phyloP scores from a whole-genome alignment of 768 basidiomycete genomes.

The Omphalotus guepiniiformis region DNA sequence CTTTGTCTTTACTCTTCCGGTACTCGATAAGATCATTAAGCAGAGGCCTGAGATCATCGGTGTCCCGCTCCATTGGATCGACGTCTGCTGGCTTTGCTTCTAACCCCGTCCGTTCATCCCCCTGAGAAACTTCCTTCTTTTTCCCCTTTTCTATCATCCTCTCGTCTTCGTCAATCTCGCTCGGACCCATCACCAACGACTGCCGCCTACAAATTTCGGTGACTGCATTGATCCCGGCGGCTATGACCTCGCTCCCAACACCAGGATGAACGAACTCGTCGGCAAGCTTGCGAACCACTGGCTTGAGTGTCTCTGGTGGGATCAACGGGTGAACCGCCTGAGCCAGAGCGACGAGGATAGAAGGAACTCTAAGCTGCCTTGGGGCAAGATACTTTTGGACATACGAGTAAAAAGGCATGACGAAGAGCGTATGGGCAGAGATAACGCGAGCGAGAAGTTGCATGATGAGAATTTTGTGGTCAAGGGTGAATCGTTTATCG shows the following conservation, averaged over 20 bases:
- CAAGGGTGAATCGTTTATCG: slow-evolving; percentile 93
- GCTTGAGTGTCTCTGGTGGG: slow-evolving; percentile 87
- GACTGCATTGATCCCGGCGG: slow-evolving; percentile 95
- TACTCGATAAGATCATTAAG: slow-evolving; percentile 93
- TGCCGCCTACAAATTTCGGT: slow-evolving; percentile 92
- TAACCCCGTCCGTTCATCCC: background rate
- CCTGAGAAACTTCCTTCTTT: background rate
- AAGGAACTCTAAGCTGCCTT: slow-evolving; percentile 87
- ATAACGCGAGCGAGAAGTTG: slow-evolving; percentile 93
- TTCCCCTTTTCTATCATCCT: too few species aligned
- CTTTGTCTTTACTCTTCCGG: slow-evolving; percentile 91
- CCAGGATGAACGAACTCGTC: slow-evolving; percentile 98
- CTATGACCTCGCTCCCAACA: slow-evolving; percentile 91
- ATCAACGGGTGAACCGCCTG: slow-evolving; percentile 95
- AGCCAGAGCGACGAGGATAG: slow-evolving; percentile 90
- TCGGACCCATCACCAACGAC: slow-evolving; percentile 81
- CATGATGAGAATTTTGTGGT: slow-evolving; percentile 97
- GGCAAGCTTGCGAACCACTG: slow-evolving; percentile 87
- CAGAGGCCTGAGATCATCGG: slow-evolving; percentile 27
- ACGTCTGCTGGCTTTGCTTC: background rate
- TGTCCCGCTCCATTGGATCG: too few species aligned
- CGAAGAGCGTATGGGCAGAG: slow-evolving; percentile 88
- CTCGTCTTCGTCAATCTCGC: slow-evolving; percentile 45
- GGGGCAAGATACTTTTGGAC: slow-evolving; percentile 90
- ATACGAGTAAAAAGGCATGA: slow-evolving; percentile 95